Base-by-base conservation (phyloP, 106 monocot genomes). In the Phalaenopsis equestris region DNA sequence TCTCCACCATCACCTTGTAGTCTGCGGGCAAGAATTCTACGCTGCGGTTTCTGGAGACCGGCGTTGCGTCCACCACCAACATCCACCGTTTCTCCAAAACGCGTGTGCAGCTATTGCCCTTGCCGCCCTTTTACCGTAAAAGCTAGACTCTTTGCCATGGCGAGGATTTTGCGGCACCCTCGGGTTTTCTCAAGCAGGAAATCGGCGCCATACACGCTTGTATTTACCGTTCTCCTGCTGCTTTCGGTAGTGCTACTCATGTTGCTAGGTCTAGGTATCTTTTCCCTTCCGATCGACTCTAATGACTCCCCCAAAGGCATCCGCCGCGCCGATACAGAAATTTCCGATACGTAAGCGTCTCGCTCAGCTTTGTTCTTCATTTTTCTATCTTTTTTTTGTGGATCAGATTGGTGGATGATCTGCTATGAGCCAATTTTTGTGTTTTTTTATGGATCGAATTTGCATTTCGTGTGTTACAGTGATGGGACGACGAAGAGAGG, bases 241-340 rank as follows among this genome's bases (percentile, higher is more conserved):
- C 24, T 89, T 6, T 89, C 88, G 18, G 78, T 91, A 37, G 83
- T 88, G 39, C 81, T 91, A 16, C 55, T 94, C 36, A 55, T 94
- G 84, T 88, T 94, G 10, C 90, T 94, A 37, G 84, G 89, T 37
- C 73, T 91, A 49, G 94, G 94, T 2, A 88, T 88, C 78, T 82
- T 94, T 82, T 94, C 94, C 23, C 78, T 94, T 4, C 94, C 94
- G 48, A 55, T 88, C 64, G 80, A 68, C 80, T 88, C 86, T 65
- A 73, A 85, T 19, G 58, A 73, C 11, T 78, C 85, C 42, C 83
- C 83, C 21, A 73, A 56, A 12, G 72, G 75, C 42, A 46, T 58
- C n/a, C 67, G 46, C n/a, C 83, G 79, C 45, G 45, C 45, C 43
- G 73, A 78, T 42, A 82, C 82, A 78, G 86, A 86, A 43, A 80